These are phyloP conservation scores for Bruguiera hainesii DNA, from an alignment of 441 rosid genomes.

Conservation along the genomic window DNA sequence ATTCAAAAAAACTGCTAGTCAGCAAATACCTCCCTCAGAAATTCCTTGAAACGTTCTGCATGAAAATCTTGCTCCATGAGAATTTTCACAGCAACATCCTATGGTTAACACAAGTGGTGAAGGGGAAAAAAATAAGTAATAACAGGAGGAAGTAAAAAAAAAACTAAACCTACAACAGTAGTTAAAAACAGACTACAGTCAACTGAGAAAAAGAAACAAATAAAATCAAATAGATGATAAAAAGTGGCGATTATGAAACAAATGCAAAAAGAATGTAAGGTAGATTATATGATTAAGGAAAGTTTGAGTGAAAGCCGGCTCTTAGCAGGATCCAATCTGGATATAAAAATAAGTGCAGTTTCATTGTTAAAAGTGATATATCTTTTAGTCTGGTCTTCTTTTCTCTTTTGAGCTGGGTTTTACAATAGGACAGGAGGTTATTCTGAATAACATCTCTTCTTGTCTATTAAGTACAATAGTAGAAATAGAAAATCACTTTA, in stretches of 20 bases:
- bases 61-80: conserved; percentile 99
- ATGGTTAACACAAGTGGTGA: conserved; percentile 25
- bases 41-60: conserved; percentile 83
- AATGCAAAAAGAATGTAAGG: background rate
- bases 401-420: too few relatives aligned
- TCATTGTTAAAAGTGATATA: too few relatives aligned
- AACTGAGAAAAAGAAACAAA: background rate
- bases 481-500: too few relatives aligned
- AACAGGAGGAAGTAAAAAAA: background rate
- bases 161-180: background rate
- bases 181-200: conserved; percentile 6
- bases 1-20: conserved; percentile 16
- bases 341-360: too few relatives aligned
- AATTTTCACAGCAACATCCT: conserved; percentile 99
- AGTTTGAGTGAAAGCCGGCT: too few relatives aligned
- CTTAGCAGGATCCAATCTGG: too few relatives aligned
- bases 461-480: too few relatives aligned
- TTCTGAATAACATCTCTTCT: too few relatives aligned
- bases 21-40: conserved; percentile 78
- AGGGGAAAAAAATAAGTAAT: background rate
- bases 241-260: background rate
- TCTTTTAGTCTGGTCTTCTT: too few relatives aligned
- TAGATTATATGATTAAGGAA: too few relatives aligned
- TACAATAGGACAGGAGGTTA: too few relatives aligned
- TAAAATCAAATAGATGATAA: too few relatives aligned